Conservation (phyloP, 1,284 basidiomycete genomes). For the Heterobasidion occidentale region DNA sequence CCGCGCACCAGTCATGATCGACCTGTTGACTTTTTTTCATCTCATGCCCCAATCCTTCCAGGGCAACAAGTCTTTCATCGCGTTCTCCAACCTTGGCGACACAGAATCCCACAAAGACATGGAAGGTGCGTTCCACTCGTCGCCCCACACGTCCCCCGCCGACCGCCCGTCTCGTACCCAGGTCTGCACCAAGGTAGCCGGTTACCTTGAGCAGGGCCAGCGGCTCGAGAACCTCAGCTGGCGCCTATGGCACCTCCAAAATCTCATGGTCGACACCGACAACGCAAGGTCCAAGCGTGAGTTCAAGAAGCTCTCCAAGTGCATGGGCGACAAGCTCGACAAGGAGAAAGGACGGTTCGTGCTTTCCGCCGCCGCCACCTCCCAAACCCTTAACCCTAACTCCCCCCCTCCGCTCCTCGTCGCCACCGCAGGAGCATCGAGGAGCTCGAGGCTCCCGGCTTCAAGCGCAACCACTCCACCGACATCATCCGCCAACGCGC, state of each 20-base stretch:
- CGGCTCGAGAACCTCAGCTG: constrained; percentile 81
- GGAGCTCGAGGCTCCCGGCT: constrained; percentile 73
- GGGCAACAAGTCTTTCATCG: constrained; percentile 88
- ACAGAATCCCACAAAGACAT: constrained; percentile 75
- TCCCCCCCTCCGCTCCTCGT: constrained; percentile 1
- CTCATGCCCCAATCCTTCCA: constrained; percentile 22
- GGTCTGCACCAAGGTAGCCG: constrained; percentile 81
- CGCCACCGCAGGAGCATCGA: constrained; percentile 53
- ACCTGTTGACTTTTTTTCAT: constrained; percentile 15
- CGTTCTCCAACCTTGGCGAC: constrained; percentile 79
- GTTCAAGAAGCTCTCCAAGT: constrained; percentile 78
- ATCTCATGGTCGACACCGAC: constrained; percentile 79
- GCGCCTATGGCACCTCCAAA: constrained; percentile 84
- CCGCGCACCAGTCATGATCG: constrained; percentile 8
- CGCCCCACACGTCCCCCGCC: background rate
- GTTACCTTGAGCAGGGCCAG: constrained; percentile 80
- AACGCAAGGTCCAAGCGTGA: constrained; percentile 79
- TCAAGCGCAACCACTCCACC: constrained; percentile 61
- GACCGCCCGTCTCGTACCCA: constrained; percentile 16
- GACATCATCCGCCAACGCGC: constrained; percentile 74
- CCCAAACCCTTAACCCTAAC: constrained; percentile 9
- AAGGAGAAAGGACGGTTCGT: constrained; percentile 79
- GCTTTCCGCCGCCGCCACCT: background rate
- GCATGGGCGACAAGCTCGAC: constrained; percentile 81
- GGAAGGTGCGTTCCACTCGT: constrained; percentile 51